A percentile compares a stretch with the other conserved stretches of the same genome.
These are phyloP conservation scores for Phoenix dactylifera DNA, from an alignment of 176 grass and related monocot species.

Conservation along the genomic window DNA sequence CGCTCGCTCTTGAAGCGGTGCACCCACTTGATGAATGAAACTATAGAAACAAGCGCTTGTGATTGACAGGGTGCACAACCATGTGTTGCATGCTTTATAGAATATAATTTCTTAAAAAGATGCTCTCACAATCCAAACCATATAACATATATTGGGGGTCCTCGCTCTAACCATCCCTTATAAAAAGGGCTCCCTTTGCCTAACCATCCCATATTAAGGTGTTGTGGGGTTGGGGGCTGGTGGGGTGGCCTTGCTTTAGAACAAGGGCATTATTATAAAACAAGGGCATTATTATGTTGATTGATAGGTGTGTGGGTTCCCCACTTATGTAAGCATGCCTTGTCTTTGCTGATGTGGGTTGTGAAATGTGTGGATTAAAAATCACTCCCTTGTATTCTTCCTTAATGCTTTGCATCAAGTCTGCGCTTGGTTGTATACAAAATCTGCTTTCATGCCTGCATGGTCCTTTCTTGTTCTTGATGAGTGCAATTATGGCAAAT, in stretches of 20 bases:
- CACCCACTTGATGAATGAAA: no score
- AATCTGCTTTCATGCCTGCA: no score
- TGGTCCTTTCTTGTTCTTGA: no score
- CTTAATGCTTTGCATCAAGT: no score
- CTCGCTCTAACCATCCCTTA: background rate
- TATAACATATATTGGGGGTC: background rate
- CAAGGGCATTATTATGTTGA: slow-evolving; percentile 1
- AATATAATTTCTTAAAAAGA: no score
- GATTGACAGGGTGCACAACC: no score
- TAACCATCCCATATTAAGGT: background rate
- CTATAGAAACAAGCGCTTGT: no score
- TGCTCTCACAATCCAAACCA: slow-evolving; percentile 9
- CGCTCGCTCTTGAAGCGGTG: no score
- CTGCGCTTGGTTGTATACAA: no score
- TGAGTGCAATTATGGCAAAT: no score
- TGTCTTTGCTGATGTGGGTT: background rate
- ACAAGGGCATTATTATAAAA: background rate
- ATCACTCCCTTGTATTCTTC: background rate
- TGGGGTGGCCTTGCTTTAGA: background rate
- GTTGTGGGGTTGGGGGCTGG: background rate
- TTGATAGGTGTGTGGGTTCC: background rate
- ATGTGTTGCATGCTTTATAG: no score
- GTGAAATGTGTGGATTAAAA: slow-evolving; percentile 5
- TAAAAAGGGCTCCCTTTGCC: background rate
- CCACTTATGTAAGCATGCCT: background rate